phyloP scores from a whole-genome alignment of 257 asterid species.

The Striga asiatica region DNA sequence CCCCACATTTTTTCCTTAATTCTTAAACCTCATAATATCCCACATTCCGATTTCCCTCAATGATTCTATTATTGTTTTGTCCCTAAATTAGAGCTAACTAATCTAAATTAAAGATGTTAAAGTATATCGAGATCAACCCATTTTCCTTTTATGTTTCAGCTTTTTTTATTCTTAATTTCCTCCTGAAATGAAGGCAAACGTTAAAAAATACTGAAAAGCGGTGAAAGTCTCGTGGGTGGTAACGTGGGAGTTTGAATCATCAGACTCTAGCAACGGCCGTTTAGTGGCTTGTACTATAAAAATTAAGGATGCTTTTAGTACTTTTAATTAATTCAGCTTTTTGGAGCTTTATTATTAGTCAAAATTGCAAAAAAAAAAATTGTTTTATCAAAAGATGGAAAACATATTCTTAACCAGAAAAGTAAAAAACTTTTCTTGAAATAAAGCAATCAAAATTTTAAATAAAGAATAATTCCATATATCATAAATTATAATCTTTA shows the following conservation, averaged over 20 bases:
- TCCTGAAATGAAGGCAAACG: slow-evolving; percentile 15
- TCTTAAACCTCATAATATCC: slow-evolving; percentile 6
- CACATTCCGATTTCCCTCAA: slow-evolving; percentile 1
- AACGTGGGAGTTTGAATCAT: slow-evolving; percentile 41
- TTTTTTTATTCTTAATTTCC: not conserved
- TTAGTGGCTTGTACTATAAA: slow-evolving; percentile 17
- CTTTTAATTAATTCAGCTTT: not conserved
- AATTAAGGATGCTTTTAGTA: not conserved
- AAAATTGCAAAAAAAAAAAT: too few relatives aligned
- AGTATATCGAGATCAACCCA: slow-evolving; percentile 3
- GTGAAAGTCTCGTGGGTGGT: slow-evolving; percentile 23
- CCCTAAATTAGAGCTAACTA: not conserved
- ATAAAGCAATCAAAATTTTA: too few relatives aligned
- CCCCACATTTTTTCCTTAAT: not conserved
- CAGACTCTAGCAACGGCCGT: slow-evolving; percentile 22
- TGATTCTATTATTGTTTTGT: not conserved
- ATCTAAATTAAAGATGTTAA: too few relatives aligned
- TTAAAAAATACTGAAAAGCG: slow-evolving; percentile 10
- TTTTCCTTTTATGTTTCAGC: not conserved
- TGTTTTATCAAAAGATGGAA: too few relatives aligned
- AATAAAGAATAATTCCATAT: too few relatives aligned
- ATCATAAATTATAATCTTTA: too few relatives aligned
- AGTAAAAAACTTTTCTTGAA: too few relatives aligned
- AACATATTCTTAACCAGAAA: too few relatives aligned
- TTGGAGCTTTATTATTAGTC: not conserved